A percentile compares a stretch with the other conserved stretches of the same genome.
Conservation (phyloP, 768 basidiomycete genomes). For the Mycena vulgaris region DNA sequence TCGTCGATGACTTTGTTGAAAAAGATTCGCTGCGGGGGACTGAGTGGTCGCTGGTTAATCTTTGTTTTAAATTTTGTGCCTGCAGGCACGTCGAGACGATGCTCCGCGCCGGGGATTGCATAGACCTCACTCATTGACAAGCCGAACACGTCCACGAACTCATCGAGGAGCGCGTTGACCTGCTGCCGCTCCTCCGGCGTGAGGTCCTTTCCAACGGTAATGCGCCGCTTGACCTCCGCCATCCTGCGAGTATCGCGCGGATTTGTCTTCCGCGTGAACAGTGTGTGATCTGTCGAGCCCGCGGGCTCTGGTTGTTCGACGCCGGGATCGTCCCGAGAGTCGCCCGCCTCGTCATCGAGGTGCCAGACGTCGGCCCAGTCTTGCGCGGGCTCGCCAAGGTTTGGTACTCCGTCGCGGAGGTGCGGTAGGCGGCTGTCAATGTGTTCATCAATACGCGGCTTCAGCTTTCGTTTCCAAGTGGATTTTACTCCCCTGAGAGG, state of each 20-base stretch:
- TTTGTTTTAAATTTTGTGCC: conserved; percentile 24
- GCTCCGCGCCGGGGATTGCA: conserved; percentile 13
- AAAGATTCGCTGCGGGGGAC: conserved; percentile 40
- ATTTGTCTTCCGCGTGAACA: conserved; percentile 25
- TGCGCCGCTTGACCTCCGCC: conserved; percentile 22
- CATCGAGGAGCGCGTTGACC: conserved; percentile 22
- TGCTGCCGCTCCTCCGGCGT: neutral
- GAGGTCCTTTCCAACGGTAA: conserved; percentile 20
- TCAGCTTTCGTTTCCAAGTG: neutral
- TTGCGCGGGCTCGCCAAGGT: conserved; percentile 9
- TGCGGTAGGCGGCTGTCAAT: conserved; percentile 23
- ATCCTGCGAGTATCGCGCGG: conserved; percentile 7
- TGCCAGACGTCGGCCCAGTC: conserved; percentile 21
- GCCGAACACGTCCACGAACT: conserved; percentile 25
- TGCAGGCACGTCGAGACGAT: conserved; percentile 6
- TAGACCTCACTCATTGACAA: conserved; percentile 24
- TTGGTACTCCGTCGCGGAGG: conserved; percentile 15
- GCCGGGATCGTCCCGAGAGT: neutral
- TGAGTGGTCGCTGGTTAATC: conserved; percentile 41
- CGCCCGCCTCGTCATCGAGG: conserved; percentile 10
- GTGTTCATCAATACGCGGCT: conserved; percentile 12
- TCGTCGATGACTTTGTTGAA: conserved; percentile 42
- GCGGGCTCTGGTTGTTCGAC: conserved; percentile 18
- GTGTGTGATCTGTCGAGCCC: neutral
- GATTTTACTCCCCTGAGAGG: conserved; percentile 28